Percentiles rank a stretch among this genome's conserved stretches.
Conservation (phyloP, 2,329 filamentous ascomycete genomes). For the Cladosporium sp. region DNA sequence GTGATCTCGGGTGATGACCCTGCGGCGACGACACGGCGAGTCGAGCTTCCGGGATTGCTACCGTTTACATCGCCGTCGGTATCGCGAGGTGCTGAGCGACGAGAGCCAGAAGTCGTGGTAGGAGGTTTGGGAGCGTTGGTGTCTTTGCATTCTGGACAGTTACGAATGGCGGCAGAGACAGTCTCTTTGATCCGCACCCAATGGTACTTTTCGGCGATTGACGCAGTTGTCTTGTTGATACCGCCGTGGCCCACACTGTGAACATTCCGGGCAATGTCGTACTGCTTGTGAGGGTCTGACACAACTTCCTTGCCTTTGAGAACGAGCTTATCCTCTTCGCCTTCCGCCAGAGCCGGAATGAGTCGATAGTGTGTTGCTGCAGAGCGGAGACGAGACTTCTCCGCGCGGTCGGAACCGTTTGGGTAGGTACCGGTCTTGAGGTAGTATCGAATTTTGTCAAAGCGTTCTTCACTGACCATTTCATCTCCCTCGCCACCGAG, state of each 20-base stretch:
- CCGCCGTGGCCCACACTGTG: slow-evolving; percentile 78
- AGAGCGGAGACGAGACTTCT: slow-evolving; percentile 90
- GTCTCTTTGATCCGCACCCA: slow-evolving; percentile 99
- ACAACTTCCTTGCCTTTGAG: slow-evolving; percentile 98
- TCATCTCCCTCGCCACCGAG: slow-evolving; percentile 65
- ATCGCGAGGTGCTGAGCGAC: slow-evolving; percentile 4
- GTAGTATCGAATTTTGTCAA: slow-evolving; percentile 98
- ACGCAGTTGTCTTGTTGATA: slow-evolving; percentile 96
- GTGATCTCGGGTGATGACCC: slow-evolving; percentile 1
- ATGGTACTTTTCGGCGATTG: slow-evolving; percentile 89
- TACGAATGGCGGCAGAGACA: slow-evolving; percentile 88
- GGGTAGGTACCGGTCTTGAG: slow-evolving; percentile 93
- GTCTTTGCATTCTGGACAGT: slow-evolving; percentile 87
- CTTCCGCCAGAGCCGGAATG: slow-evolving; percentile 46
- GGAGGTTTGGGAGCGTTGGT: slow-evolving; percentile 47
- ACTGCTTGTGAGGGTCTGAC: slow-evolving; percentile 81
- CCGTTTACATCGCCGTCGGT: background rate
- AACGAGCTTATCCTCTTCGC: slow-evolving; percentile 73
- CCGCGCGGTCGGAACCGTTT: slow-evolving; percentile 84
- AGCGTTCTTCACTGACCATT: slow-evolving; percentile 88
- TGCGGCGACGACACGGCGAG: slow-evolving; percentile 7
- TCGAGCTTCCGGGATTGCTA: slow-evolving; percentile 6
- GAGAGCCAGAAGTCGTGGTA: background rate
- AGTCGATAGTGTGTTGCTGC: slow-evolving; percentile 95
- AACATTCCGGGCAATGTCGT: slow-evolving; percentile 76